Evolutionary conservation across 176 grass and related monocot genomes (phyloP).

Genomic region (Bromus sterilis): DNA sequence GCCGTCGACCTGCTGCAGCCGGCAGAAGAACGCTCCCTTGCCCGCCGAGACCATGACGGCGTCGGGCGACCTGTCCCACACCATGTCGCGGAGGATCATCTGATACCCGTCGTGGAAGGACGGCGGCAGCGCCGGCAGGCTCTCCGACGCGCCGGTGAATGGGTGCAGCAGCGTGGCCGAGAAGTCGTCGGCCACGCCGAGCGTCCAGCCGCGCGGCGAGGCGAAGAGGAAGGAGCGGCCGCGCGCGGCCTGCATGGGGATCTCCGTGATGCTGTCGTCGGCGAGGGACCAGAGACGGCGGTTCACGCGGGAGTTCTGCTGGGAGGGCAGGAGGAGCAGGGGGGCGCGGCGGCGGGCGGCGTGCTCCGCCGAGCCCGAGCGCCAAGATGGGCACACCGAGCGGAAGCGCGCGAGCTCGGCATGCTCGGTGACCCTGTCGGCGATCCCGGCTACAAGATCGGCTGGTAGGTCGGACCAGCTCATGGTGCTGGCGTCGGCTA

Average conservation of each 20-base stretch:
- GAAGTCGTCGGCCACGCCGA: slow-evolving; percentile 4
- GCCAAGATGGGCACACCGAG: neutral
- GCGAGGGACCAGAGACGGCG: neutral
- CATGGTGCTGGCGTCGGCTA: neutral
- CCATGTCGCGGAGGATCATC: neutral
- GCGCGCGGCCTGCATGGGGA: neutral
- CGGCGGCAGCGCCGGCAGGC: neutral
- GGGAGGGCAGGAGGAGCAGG: neutral
- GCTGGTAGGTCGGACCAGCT: neutral
- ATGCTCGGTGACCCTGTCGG: neutral
- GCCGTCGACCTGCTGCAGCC: neutral
- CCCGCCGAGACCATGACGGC: slow-evolving; percentile 1
- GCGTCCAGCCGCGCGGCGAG: neutral
- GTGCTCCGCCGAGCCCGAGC: neutral
- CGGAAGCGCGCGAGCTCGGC: neutral
- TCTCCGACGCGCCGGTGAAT: neutral
- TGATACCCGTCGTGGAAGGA: neutral
- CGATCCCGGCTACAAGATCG: neutral
- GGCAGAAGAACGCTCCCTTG: neutral
- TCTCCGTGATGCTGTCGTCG: neutral
- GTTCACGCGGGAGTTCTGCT: neutral
- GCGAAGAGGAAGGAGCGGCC: slow-evolving; percentile 16
- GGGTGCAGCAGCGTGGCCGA: neutral
- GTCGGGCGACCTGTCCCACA: neutral
- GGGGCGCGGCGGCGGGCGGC: neutral